Evolutionary conservation across 441 rosid genomes (phyloP).

Genomic region (Pelargonium citronellum): DNA sequence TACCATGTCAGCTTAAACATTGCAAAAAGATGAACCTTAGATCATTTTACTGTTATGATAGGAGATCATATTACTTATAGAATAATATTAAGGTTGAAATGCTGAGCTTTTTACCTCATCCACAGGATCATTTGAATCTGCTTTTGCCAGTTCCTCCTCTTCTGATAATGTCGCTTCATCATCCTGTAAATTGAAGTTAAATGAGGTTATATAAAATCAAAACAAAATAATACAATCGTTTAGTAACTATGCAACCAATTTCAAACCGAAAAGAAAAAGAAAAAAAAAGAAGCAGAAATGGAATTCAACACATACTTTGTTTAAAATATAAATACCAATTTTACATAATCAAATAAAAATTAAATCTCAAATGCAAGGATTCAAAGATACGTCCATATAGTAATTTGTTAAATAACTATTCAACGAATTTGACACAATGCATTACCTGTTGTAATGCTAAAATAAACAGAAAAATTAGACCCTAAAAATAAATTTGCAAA

Average conservation of each 20-base stretch:
- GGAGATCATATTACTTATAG: constrained; percentile 12
- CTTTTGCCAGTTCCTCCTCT: constrained; percentile 85
- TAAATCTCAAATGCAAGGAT: not conserved
- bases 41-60: constrained; percentile 13
- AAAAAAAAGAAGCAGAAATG: too few species aligned
- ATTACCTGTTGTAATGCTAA: not conserved
- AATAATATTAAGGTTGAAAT: constrained; percentile 18
- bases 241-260: constrained; percentile 8
- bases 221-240: constrained; percentile 5
- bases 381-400: not conserved
- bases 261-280: not conserved
- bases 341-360: not conserved
- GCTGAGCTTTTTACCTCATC: constrained; percentile 61
- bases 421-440: not conserved
- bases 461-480: not conserved
- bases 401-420: not conserved
- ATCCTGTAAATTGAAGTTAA: constrained; percentile 49
- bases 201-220: constrained; percentile 3
- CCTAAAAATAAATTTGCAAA: not conserved
- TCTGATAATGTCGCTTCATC: constrained; percentile 85
- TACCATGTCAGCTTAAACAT: constrained; percentile 2
- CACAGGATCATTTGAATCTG: constrained; percentile 49
- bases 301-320: not conserved
- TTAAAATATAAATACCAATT: not conserved
- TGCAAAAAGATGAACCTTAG: constrained; percentile 7